A percentile compares a stretch with the other conserved stretches of the same genome.
Conservation (phyloP, 148 eudicot species). For the Dianthus caryophyllus region DNA sequence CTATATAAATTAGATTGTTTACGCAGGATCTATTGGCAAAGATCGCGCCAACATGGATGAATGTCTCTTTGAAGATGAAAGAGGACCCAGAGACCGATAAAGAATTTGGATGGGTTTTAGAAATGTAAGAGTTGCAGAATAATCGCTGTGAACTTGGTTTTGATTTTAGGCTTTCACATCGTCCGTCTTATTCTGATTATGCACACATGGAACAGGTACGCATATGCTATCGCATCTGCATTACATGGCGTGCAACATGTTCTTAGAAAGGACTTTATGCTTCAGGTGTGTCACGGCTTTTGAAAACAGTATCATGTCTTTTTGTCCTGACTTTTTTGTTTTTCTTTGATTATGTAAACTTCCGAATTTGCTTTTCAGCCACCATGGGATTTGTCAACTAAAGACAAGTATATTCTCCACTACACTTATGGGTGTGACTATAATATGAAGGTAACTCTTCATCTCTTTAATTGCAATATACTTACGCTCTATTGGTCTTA, state of each 20-base stretch:
- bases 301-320: not conserved
- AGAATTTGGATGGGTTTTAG: slow-evolving; percentile 82
- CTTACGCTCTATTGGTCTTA: too few relatives aligned
- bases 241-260: slow-evolving; percentile 85
- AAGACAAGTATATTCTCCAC: slow-evolving; percentile 71
- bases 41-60: slow-evolving; percentile 96
- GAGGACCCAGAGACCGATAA: slow-evolving; percentile 78
- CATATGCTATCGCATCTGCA: slow-evolving; percentile 96
- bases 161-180: slow-evolving; percentile 5
- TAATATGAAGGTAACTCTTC: slow-evolving; percentile 66
- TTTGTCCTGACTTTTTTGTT: not conserved
- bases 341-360: not conserved
- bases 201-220: slow-evolving; percentile 55
- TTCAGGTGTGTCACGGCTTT: slow-evolving; percentile 53
- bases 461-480: not conserved
- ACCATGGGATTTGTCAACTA: slow-evolving; percentile 75
- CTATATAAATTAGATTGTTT: not conserved
- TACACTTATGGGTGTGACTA: slow-evolving; percentile 96
- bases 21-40: slow-evolving; percentile 49
- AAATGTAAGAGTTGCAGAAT: slow-evolving; percentile 44
- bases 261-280: slow-evolving; percentile 90
- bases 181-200: not conserved
- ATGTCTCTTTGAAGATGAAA: slow-evolving; percentile 84
- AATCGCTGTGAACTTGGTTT: slow-evolving; percentile 3
- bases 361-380: slow-evolving; percentile 54